Evolutionary conservation across 192 early-diverging fungal species (phyloP).

Genomic region (Radiomyces spectabilis): DNA sequence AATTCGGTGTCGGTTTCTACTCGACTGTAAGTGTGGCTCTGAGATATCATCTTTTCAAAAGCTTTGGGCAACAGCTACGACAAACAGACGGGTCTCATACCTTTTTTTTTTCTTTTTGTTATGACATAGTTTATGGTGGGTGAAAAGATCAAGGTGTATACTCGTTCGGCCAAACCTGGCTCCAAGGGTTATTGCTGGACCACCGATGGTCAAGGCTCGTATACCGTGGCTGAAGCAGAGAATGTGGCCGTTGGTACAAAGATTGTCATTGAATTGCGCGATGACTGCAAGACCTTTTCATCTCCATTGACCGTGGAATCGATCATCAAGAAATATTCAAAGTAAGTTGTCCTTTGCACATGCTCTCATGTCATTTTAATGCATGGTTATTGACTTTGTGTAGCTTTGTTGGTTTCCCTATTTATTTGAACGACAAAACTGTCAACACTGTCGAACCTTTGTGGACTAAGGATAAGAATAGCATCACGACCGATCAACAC

Average conservation of each 20-base stretch:
- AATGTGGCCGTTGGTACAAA: conserved; percentile 76
- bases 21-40: conserved; percentile 24
- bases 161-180: conserved; percentile 51
- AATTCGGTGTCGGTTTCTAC: conserved; percentile 78
- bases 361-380: background rate
- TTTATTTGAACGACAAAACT: conserved; percentile 44
- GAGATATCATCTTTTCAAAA: no score
- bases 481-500: conserved; percentile 50
- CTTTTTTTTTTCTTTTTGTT: conserved; percentile 39
- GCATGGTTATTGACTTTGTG: background rate
- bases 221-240: conserved; percentile 72
- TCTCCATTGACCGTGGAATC: conserved; percentile 32
- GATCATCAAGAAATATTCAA: conserved; percentile 64
- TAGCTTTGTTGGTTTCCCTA: conserved; percentile 53
- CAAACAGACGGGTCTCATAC: background rate
- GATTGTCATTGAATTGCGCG: conserved; percentile 71
- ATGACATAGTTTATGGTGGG: conserved; percentile 79
- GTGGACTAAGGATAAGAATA: conserved; percentile 51
- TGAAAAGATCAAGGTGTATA: conserved; percentile 70
- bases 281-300: conserved; percentile 59
- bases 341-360: conserved; percentile 16
- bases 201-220: conserved; percentile 66
- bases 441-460: conserved; percentile 55
- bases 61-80: background rate
- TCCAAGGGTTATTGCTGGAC: conserved; percentile 73